Conservation (phyloP, 1,284 basidiomycete species). For the Apiotrichum montevideense region DNA sequence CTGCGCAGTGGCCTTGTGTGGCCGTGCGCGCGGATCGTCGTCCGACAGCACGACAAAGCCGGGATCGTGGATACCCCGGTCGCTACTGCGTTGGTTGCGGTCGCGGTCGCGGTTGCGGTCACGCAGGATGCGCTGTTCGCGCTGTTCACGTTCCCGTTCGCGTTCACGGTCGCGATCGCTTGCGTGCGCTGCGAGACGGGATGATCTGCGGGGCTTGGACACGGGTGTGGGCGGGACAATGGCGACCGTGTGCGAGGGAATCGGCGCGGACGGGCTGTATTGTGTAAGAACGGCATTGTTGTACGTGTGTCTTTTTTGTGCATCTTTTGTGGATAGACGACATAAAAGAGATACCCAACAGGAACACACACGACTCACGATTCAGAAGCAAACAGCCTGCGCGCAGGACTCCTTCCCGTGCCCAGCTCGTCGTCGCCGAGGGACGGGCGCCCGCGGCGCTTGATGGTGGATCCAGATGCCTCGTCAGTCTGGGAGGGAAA, state of each 20-base stretch:
- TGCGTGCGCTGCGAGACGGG: neutral
- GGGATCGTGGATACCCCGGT: conserved; percentile 18
- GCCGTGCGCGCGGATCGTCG: neutral
- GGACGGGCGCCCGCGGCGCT: conserved; percentile 8
- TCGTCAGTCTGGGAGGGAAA: neutral
- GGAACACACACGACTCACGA: too few species aligned
- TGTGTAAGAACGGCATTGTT: too few species aligned
- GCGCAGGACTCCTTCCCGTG: conserved; percentile 10
- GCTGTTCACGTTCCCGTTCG: neutral
- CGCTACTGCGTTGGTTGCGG: too few species aligned
- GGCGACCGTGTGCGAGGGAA: neutral
- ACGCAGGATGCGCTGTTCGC: too few species aligned
- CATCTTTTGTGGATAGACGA: too few species aligned
- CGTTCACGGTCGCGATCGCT: neutral
- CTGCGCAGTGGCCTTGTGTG: neutral
- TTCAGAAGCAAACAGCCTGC: conserved; percentile 7
- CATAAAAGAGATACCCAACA: too few species aligned
- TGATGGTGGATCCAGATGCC: neutral
- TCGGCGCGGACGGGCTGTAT: too few species aligned
- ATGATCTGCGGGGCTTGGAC: neutral
- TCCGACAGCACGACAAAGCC: conserved; percentile 26
- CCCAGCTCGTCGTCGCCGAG: conserved; percentile 16
- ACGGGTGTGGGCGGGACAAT: neutral
- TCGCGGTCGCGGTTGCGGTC: too few species aligned
- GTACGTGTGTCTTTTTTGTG: too few species aligned